phyloP scores from a whole-genome alignment of 306 rosid genomes.

The Trichosanthes truncata region DNA sequence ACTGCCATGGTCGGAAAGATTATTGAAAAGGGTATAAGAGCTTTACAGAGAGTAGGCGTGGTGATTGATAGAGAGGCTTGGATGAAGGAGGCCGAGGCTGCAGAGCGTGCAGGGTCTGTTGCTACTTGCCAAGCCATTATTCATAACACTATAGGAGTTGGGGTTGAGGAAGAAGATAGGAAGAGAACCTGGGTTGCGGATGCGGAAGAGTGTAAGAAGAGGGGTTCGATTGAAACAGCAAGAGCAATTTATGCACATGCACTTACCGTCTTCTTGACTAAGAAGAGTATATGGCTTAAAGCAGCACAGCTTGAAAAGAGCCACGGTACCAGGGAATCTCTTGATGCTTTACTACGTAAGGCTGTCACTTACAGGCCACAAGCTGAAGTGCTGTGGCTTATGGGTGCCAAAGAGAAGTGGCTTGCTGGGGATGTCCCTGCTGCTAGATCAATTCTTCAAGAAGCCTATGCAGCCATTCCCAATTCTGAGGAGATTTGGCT shows the following conservation, averaged over 20 bases:
- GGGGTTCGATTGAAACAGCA: constrained; percentile 84
- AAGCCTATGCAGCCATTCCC: constrained; percentile 90
- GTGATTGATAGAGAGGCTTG: constrained; percentile 74
- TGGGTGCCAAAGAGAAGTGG: constrained; percentile 98
- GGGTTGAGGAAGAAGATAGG: constrained; percentile 92
- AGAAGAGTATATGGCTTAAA: constrained; percentile 94
- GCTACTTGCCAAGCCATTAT: constrained; percentile 73
- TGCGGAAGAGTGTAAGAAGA: constrained; percentile 91
- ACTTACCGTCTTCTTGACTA: constrained; percentile 69
- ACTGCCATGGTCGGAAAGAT: constrained; percentile 74
- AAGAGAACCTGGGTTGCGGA: constrained; percentile 97
- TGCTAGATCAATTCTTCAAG: constrained; percentile 82
- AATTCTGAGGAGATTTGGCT: constrained; percentile 95
- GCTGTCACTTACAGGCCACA: constrained; percentile 85
- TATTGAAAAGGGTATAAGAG: constrained; percentile 83
- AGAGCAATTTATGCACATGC: constrained; percentile 86
- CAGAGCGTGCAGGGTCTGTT: constrained; percentile 77
- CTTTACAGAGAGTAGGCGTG: constrained; percentile 69
- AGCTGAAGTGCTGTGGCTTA: constrained; percentile 96
- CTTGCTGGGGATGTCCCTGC: constrained; percentile 91
- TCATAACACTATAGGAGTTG: constrained; percentile 60
- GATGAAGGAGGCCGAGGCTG: constrained; percentile 97
- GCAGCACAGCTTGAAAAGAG: constrained; percentile 95
- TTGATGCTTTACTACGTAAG: constrained; percentile 75
- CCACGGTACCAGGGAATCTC: constrained; percentile 83